Evolutionary conservation across 2,329 filamentous ascomycete species (phyloP).

Genomic region (Aplosporella prunicola): DNA sequence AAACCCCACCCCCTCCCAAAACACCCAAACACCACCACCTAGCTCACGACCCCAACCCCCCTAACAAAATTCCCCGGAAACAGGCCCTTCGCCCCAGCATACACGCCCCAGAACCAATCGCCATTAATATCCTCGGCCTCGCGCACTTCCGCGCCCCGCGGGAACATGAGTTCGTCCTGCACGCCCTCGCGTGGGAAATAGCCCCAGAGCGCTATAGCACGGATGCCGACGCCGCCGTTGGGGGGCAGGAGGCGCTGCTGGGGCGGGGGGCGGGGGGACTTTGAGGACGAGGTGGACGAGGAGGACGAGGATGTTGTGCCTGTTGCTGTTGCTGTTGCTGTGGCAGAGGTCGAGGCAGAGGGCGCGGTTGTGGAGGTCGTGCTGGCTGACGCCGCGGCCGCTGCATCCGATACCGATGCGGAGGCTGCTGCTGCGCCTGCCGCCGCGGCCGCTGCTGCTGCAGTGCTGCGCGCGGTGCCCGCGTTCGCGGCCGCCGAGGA

Average conservation of each 20-base stretch:
- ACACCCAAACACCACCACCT: too few species aligned
- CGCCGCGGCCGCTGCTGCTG: not conserved
- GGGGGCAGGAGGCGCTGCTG: constrained; percentile 51
- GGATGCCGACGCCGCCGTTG: constrained; percentile 61
- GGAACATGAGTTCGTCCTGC: constrained; percentile 73
- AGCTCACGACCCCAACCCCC: too few species aligned
- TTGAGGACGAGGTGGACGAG: not conserved
- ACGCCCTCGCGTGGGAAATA: constrained; percentile 61
- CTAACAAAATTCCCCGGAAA: constrained; percentile 73
- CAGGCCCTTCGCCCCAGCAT: constrained; percentile 68
- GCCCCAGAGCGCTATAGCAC: constrained; percentile 59
- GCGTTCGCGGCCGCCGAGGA: not conserved
- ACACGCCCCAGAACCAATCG: constrained; percentile 82
- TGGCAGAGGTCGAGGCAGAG: not conserved
- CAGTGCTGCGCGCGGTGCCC: not conserved
- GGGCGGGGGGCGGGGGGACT: not conserved
- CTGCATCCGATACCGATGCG: not conserved
- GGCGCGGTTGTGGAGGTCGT: not conserved
- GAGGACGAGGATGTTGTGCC: too few species aligned
- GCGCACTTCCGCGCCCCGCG: constrained; percentile 68
- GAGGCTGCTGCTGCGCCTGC: not conserved
- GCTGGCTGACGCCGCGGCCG: not conserved
- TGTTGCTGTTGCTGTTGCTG: too few species aligned
- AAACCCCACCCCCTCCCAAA: too few species aligned
- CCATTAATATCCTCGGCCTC: constrained; percentile 83